Evolutionary conservation across 192 early-diverging fungal species (phyloP), one percentile per base, ranked within the genome.

Genomic region (Diversispora eburnea): DNA sequence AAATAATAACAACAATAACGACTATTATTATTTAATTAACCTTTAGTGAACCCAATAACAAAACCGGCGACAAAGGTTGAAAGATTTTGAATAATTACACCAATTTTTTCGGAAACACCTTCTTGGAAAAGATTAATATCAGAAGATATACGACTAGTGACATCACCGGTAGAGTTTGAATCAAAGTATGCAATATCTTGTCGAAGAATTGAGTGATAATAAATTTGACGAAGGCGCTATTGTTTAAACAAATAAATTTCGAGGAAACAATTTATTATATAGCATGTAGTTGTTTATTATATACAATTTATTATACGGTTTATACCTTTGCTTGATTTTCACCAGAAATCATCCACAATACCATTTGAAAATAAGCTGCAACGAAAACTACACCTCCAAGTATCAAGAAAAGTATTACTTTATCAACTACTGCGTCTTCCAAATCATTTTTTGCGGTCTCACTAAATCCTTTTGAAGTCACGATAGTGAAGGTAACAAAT

Each of bases 141-240:
- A 48, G 84, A 83, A 45, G 92, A 87, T 42, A 97, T 88, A 25
- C 94, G 88, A 39, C 92, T 91, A 4, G 91, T 91, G 39, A 97
- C 83, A 22, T 92, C 87, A 3, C 68, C 74, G 52, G 70, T 51
- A 22, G 33, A 12, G 7, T 19, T 48, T 8, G 13, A 19, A 69
- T 96, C 95, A 72, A 95, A 94, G 88, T 90, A 97, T 39, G 86
- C 87, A 62, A 92, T 86, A 19, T 95, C 89, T 78, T 96, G 94
- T 52, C 90, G 84, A 48, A 97, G 82, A 65, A 96, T 87, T 3
- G 90, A 75, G 15, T 79, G 76, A 43, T 93, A 84, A 70, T 94
- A 96, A 19, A 49, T 56, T 70, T 89, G 82, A 19, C 94, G 84
- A 64, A 95, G 25, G 25, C 2, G 2, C 25, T 33, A 33, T 33